phyloP scores from a whole-genome alignment of 140 eudicot genomes.

The Erigeron philadelphicus region DNA sequence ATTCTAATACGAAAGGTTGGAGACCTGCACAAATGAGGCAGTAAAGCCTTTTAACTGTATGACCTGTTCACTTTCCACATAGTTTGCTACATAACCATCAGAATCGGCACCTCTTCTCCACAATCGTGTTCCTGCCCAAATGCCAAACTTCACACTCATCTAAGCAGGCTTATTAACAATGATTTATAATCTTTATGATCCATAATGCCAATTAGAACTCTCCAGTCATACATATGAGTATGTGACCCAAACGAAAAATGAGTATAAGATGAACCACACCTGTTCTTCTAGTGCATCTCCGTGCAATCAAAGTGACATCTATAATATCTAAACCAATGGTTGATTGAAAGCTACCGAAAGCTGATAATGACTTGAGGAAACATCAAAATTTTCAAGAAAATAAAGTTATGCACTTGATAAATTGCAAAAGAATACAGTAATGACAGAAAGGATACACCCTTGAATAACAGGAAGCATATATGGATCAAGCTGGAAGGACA shows the following conservation, averaged over 20 bases:
- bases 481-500: conserved; percentile 77
- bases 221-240: too few species aligned
- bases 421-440: too few species aligned
- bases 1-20: background rate
- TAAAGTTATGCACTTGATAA: too few species aligned
- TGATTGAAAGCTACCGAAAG: conserved; percentile 77
- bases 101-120: conserved; percentile 99
- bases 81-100: conserved; percentile 96
- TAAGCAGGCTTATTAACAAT: too few species aligned
- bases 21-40: conserved; percentile 92
- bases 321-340: conserved; percentile 69
- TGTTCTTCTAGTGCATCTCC: conserved; percentile 90
- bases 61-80: conserved; percentile 89
- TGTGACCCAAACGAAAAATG: too few species aligned
- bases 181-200: too few species aligned
- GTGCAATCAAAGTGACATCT: conserved; percentile 85
- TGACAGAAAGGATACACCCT: conserved; percentile 80
- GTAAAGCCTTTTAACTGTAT: conserved; percentile 64
- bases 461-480: conserved; percentile 92
- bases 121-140: conserved; percentile 75
- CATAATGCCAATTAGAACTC: too few species aligned
- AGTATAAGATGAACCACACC: conserved; percentile 29
- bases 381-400: too few species aligned
- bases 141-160: too few species aligned
- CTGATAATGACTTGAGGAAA: conserved; percentile 44